Base-by-base conservation (phyloP, 352 stramenopile genomes). In the Phytopythium ostracodes region DNA sequence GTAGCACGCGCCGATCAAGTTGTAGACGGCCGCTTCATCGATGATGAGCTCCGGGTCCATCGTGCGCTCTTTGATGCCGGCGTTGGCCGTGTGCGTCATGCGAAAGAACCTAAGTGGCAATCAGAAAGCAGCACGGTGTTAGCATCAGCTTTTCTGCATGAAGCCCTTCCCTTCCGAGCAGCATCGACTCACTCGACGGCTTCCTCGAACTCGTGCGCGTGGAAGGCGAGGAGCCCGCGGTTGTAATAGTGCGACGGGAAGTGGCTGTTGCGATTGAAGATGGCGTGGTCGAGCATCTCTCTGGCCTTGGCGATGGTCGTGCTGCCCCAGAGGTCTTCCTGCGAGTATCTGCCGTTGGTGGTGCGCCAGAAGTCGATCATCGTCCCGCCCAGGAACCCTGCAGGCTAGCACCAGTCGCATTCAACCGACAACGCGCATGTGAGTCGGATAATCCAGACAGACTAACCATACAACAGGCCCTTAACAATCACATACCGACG, bases 1-100 rank as follows among this genome's bases (percentile, higher is more conserved):
- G 31, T 70, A 57, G 7, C 68, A 66, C 17, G 80, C 55, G 18
- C 61, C 78, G n/a, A 86, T 57, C 63, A 86, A 73, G 60, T 88
- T 92, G 65, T 73, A 74, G 20, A 89, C 70, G 4, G 63, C 52
- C 0, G 65, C 63, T 31, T 64, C 31, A 20, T 68, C 60, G 8
- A 85, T 62, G 20, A 77, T 17, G 17, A 84, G 59, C 44, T 88
- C 75, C 2, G 56, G 60, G 49, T 88, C 77, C 38, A 84, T 67
- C 60, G 68, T 62, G 27, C 65, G 64, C 20, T 66, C 55, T 17
- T 65, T 63, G 38, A 86, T 68, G 6, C 69, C 36, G 14, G 22
- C 50, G 44, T 87, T 87, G 5, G 72, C 66, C 1, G 62, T 47
- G 50, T 73, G 56, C 38, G 75, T 73, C 46, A 63, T 58, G 9